Conservation (phyloP, 2,329 filamentous ascomycete genomes). For the Alternaria gaisen region DNA sequence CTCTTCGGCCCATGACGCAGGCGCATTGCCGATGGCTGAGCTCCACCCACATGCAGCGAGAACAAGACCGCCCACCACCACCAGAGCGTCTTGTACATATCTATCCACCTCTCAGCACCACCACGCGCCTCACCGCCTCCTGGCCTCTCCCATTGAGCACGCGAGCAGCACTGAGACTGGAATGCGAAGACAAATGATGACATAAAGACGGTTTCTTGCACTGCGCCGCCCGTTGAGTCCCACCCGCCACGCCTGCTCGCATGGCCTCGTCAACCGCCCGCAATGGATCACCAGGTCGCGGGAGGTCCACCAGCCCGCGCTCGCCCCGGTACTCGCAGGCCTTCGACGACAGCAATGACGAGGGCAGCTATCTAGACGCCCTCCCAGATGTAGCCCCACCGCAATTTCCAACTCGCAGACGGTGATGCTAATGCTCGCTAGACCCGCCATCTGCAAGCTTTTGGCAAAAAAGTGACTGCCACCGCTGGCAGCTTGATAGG, state of each 20-base stretch:
- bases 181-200: conserved; percentile 15
- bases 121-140: conserved; percentile 11
- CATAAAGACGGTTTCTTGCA: conserved; percentile 8
- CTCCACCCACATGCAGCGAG: conserved; percentile 8
- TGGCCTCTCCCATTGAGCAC: conserved; percentile 1
- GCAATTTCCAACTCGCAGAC: not conserved
- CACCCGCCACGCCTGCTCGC: conserved; percentile 20
- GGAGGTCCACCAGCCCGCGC: conserved; percentile 32
- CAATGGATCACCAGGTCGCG: conserved; percentile 43
- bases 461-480: conserved; percentile 92
- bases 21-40: conserved; percentile 17
- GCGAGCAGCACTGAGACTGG: conserved; percentile 1
- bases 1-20: conserved; percentile 35
- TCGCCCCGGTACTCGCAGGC: conserved; percentile 29
- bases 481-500: conserved; percentile 90
- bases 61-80: conserved; percentile 1
- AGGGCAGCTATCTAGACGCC: conserved; percentile 43
- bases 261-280: conserved; percentile 42
- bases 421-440: conserved; percentile 52
- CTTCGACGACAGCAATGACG: conserved; percentile 40
- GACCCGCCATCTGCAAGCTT: conserved; percentile 89
- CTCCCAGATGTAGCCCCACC: conserved; percentile 42
- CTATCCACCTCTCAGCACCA: not conserved
- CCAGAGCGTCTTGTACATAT: not conserved
- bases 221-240: conserved; percentile 5